These are phyloP conservation scores for Moesziomyces aphidis DNA, from an alignment of 1,284 basidiomycete species.

Conservation along the genomic window DNA sequence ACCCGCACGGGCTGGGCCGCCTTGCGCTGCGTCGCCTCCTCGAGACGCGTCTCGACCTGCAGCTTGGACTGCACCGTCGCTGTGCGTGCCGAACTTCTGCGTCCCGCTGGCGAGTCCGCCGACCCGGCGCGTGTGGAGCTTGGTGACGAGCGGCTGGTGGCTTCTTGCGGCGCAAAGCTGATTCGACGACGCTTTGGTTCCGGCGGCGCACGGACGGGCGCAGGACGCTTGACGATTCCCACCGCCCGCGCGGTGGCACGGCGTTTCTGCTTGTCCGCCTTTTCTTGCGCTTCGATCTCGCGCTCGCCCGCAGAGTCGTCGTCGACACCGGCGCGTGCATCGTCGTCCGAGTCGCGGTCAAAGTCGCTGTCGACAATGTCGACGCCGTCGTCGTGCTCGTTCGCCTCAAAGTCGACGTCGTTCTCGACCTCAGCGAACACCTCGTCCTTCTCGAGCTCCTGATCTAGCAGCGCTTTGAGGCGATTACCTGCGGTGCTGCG, in stretches of 20 bases:
- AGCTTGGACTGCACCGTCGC: constrained; percentile 59
- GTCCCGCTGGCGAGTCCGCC: constrained; percentile 3
- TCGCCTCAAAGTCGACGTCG: constrained; percentile 59
- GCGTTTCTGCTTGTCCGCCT: constrained; percentile 34
- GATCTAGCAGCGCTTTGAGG: constrained; percentile 62
- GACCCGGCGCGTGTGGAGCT: not conserved
- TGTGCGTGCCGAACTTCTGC: constrained; percentile 26
- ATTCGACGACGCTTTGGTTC: constrained; percentile 29
- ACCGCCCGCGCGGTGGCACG: constrained; percentile 26
- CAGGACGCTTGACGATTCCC: constrained; percentile 16
- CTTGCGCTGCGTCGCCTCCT: constrained; percentile 75
- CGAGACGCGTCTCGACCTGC: constrained; percentile 65
- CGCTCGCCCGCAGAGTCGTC: constrained; percentile 50
- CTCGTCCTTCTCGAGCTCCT: constrained; percentile 61
- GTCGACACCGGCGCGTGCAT: constrained; percentile 21
- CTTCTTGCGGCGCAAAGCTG: constrained; percentile 35
- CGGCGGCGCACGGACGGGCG: not conserved
- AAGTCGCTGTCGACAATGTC: constrained; percentile 66
- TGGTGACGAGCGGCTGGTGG: constrained; percentile 8
- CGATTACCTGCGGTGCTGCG: constrained; percentile 53
- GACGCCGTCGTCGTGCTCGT: constrained; percentile 57
- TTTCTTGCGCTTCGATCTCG: constrained; percentile 53
- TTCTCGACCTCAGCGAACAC: constrained; percentile 62
- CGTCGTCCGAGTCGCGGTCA: constrained; percentile 54
- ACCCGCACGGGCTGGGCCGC: constrained; percentile 66